Evolutionary conservation across 139 green algal genomes (phyloP), one percentile per base, ranked within the genome.

Genomic region (Diplosphaera chodatii): DNA sequence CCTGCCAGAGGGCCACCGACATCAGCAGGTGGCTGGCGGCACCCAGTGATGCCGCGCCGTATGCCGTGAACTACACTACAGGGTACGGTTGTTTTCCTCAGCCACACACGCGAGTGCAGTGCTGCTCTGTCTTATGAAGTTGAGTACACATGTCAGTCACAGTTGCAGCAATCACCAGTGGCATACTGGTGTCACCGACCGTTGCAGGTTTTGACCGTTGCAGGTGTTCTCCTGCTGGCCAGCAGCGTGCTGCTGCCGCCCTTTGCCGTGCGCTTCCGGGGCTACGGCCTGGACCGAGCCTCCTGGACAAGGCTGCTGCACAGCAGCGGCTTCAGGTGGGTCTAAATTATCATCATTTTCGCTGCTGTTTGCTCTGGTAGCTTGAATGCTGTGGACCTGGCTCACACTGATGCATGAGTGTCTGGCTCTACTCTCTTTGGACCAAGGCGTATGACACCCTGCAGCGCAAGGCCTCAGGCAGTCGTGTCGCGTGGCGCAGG

Each of bases 201-300:
- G 48, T 18, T 18, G 18, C 48, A 59, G 48, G 48, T 86, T 78
- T 48, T 74, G 83, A 66, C 81, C 81, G 0, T 83, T 81, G n/a
- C n/a, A n/a, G n/a, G n/a, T n/a, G n/a, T n/a, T n/a, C n/a, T n/a
- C 37, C 48, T 86, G 0, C 55, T 86, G 25, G 63, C 72, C 2
- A 30, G 31, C 21, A 68, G 81, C 29, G 62, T 62, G 31, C 34
- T 69, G 15, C 67, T 83, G 64, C 81, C 81, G 13, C 80, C 64
- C 63, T 86, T 82, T 37, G 81, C 83, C 55, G 81, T 80, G 71
- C 74, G 81, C 23, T 86, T 82, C 67, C 48, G 78, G 32, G 81
- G 81, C 1, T 80, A 86, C 48, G 81, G 81, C 32, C 63, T 63
- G 64, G 78, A 86, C 71, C 81, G 78, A 32, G 68, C 74, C 32